These are phyloP conservation scores for Furcasterigmium sp. DNA, from an alignment of 2,329 filamentous ascomycete genomes.

Conservation along the genomic window DNA sequence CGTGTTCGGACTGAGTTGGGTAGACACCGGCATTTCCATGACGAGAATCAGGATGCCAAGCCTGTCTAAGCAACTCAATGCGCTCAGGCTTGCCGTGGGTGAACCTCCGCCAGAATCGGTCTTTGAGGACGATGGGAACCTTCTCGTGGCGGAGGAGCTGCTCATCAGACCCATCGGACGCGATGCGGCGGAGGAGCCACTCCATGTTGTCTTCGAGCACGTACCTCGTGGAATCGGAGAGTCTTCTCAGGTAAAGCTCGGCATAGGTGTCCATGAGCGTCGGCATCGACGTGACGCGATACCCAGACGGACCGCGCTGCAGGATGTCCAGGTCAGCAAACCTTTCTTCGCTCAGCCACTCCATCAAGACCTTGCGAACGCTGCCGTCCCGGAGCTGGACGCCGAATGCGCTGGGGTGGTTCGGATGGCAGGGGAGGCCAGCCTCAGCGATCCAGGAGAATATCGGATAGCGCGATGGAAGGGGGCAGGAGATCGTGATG, in stretches of 20 bases:
- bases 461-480: slow-evolving; percentile 26
- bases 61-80: slow-evolving; percentile 9
- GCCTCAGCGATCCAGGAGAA: slow-evolving; percentile 32
- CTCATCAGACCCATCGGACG: slow-evolving; percentile 10
- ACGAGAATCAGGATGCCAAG: not conserved
- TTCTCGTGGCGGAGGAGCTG: slow-evolving; percentile 10
- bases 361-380: slow-evolving; percentile 27
- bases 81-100: slow-evolving; percentile 5
- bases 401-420: slow-evolving; percentile 33
- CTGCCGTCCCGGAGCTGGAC: slow-evolving; percentile 32
- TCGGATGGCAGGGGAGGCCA: slow-evolving; percentile 22
- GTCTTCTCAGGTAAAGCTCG: slow-evolving; percentile 19
- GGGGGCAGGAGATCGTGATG: slow-evolving; percentile 36
- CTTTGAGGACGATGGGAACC: slow-evolving; percentile 9
- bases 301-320: not conserved
- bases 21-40: too few relatives aligned
- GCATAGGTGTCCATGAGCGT: slow-evolving; percentile 28
- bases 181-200: slow-evolving; percentile 28
- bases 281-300: slow-evolving; percentile 25
- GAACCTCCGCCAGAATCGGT: slow-evolving; percentile 17
- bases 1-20: too few relatives aligned
- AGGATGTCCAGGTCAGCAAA: slow-evolving; percentile 13
- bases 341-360: slow-evolving; percentile 27
- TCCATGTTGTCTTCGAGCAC: slow-evolving; percentile 22
- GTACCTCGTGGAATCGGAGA: slow-evolving; percentile 5